phyloP scores from a whole-genome alignment of 2,329 filamentous ascomycete species.

The Colletotrichum liriopes region DNA sequence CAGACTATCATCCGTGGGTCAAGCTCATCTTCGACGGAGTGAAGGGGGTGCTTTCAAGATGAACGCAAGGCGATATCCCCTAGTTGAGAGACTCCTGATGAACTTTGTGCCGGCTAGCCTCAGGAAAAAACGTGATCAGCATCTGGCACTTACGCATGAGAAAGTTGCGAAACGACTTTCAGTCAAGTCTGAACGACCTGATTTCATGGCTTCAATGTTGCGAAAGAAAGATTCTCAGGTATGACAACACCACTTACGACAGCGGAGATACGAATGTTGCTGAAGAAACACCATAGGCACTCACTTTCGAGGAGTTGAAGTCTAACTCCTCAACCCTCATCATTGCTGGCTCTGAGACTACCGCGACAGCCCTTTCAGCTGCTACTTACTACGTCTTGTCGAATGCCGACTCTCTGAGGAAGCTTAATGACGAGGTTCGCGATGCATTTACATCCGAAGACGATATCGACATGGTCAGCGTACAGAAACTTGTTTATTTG shows the following conservation, averaged over 20 bases:
- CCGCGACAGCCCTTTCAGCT: conserved; percentile 25
- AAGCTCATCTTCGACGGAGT: conserved; percentile 37
- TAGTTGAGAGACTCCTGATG: background rate
- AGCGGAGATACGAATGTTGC: background rate
- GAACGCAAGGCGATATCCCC: background rate
- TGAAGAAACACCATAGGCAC: conserved; percentile 16
- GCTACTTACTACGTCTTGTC: conserved; percentile 22
- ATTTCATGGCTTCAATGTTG: conserved; percentile 33
- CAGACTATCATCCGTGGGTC: conserved; percentile 43
- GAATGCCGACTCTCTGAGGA: conserved; percentile 27
- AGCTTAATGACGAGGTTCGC: conserved; percentile 54
- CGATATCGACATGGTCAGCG: conserved; percentile 51
- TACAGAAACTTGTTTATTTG: conserved; percentile 52
- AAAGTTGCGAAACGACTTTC: conserved; percentile 27
- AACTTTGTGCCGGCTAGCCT: background rate
- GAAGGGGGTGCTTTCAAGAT: conserved; percentile 8
- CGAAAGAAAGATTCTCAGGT: conserved; percentile 32
- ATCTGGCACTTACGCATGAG: background rate
- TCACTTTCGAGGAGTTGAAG: conserved; percentile 34
- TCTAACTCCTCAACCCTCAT: conserved; percentile 30
- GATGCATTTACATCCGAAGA: conserved; percentile 49
- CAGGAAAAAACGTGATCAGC: background rate
- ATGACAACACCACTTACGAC: background rate
- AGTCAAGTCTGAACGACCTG: conserved; percentile 1
- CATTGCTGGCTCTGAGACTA: conserved; percentile 35